Base-by-base conservation (phyloP, 257 asterid genomes). In the Knoxia roxburghii region DNA sequence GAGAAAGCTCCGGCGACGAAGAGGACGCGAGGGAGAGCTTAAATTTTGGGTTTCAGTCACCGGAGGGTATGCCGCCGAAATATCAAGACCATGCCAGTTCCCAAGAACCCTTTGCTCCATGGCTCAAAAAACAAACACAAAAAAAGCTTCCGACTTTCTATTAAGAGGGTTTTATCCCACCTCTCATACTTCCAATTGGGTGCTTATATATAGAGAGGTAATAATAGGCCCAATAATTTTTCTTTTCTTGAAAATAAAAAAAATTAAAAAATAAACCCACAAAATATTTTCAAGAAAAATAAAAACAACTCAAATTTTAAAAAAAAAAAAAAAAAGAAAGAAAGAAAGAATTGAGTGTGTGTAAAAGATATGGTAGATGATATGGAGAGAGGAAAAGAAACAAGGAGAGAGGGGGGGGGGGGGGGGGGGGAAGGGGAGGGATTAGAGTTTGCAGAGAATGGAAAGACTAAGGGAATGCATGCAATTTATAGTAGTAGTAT, bases 71-170 rank as follows among this genome's bases (percentile, higher is more conserved):
- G 46, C 46, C 7, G 77, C 57, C 69, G 78, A 68, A 35, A 69
- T 67, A 45, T 39, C 61, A 66, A 65, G 77, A 63, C 15, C 20
- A 18, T 20, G 46, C 23, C n/a, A n/a, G n/a, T 32, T 75, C 66
- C 30, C 64, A 11, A 62, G n/a, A 54, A 68, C 68, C 63, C 71
- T 54, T 26, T 64, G 79, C 21, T 83, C 87, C 93, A 85, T 78
- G 76, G 56, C 75, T n/a, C n/a, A n/a, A n/a, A n/a, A n/a, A n/a
- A n/a, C n/a, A n/a, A n/a, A n/a, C n/a, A n/a, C 75, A 65, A 62
- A 52, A 71, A 37, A 62, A 57, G 41, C 2, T 45, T 32, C 7
- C 6, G 53, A 2, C 9, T 48, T 5, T 48, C 9, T 48, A 15
- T 15, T 48, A 29, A 30, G 54, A 65, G 80, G 80, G 80, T 62